phyloP scores from a whole-genome alignment of 2,329 filamentous ascomycete species.

The Trichoderma hamatum region DNA sequence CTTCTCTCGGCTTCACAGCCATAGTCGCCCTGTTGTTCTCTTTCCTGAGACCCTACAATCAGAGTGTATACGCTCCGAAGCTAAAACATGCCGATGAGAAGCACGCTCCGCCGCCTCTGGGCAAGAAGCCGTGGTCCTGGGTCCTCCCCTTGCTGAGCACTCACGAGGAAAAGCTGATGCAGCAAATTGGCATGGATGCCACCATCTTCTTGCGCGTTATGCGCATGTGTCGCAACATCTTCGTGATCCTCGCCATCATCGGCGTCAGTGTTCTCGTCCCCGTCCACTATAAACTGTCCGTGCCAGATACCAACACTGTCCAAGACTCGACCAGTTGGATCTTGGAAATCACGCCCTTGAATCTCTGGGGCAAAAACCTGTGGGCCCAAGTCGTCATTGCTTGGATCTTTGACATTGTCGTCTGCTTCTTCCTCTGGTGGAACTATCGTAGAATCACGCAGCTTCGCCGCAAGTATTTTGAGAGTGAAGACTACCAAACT shows the following conservation, averaged over 20 bases:
- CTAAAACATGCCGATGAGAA: slow-evolving; percentile 89
- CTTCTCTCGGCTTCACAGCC: slow-evolving; percentile 74
- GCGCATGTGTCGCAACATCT: slow-evolving; percentile 91
- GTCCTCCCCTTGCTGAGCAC: slow-evolving; percentile 75
- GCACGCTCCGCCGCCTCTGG: slow-evolving; percentile 83
- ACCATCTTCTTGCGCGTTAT: slow-evolving; percentile 86
- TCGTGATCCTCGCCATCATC: slow-evolving; percentile 70
- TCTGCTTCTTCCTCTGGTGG: slow-evolving; percentile 83
- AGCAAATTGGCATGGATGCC: slow-evolving; percentile 88
- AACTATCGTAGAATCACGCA: slow-evolving; percentile 77
- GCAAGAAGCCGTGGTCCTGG: slow-evolving; percentile 89
- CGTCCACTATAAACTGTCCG: slow-evolving; percentile 64
- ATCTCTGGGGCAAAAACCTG: slow-evolving; percentile 54
- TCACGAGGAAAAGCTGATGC: slow-evolving; percentile 74
- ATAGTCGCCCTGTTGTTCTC: slow-evolving; percentile 82
- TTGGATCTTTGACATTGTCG: slow-evolving; percentile 71
- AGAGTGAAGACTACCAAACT: slow-evolving; percentile 83
- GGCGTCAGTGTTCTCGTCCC: slow-evolving; percentile 81
- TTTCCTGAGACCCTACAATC: slow-evolving; percentile 86
- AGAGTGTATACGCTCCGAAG: slow-evolving; percentile 90
- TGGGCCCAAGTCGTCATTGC: slow-evolving; percentile 64
- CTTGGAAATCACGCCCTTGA: slow-evolving; percentile 61
- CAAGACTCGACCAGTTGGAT: slow-evolving; percentile 49
- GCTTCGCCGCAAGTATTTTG: slow-evolving; percentile 78
- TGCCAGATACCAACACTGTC: slow-evolving; percentile 29